Base-by-base conservation (phyloP, 208 protist genomes). In the Trypanosoma rangeli region DNA sequence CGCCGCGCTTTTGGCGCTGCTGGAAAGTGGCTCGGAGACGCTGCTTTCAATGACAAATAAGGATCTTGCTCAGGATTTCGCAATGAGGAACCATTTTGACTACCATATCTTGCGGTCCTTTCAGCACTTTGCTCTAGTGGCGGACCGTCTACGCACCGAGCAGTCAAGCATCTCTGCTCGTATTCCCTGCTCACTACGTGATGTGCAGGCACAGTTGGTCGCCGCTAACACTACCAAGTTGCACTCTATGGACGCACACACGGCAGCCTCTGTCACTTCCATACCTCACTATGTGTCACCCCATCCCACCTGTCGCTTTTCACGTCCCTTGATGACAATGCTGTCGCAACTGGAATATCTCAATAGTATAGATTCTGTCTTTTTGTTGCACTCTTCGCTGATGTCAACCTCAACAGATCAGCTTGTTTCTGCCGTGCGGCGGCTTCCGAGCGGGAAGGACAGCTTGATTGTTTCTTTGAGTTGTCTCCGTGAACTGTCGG, bases 401-500 rank as follows among this genome's bases (percentile, higher is more conserved):
- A 67, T 90, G n/a, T 52, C 42, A 22, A 74, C 29, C 39, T 76
- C 70, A 31, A 83, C 92, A 1, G 70, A 83, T 53, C 63, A 63
- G 29, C 81, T 96, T 13, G 42, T 93, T 10, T 69, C 80, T 5
- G 83, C 83, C 15, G 81, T 86, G 18, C 83, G 68, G 18, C 84
- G 88, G 28, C 67, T 93, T 54, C 80, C 63, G 10, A 89, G 79
- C 59, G 91, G 91, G 26, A 94, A 93, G 69, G 91, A 94, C 53
- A 77, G 69, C n/a, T 37, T 96, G 15, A 64, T 96, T 26, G 68
- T 94, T 35, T 89, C 88, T 0, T 62, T 76, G 37, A 79, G 72
- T 56, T 92, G 83, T 66, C 77, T 96, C 42, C 68, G 82, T 31
- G 76, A 76, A 7, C 42, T 96, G 20, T 70, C 80, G 39, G 75